phyloP scores from a whole-genome alignment of 2,329 filamentous ascomycete species.

The Penicillium sp. region DNA sequence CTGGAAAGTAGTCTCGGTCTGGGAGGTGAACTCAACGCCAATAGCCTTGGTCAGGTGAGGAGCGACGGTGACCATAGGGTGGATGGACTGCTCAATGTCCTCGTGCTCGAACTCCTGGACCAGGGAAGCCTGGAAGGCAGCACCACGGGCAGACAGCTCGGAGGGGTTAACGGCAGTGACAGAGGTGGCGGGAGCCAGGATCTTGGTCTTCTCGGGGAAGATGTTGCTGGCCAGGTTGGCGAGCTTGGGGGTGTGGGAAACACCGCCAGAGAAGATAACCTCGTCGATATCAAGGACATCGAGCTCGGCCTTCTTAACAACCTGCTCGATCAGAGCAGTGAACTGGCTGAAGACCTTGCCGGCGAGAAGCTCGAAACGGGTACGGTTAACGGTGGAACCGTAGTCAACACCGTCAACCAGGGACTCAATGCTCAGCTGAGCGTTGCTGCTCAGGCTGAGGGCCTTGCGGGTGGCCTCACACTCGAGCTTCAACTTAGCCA shows the following conservation, averaged over 20 bases:
- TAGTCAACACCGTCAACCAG: slow-evolving; percentile 88
- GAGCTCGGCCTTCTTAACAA: slow-evolving; percentile 83
- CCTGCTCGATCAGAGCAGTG: slow-evolving; percentile 77
- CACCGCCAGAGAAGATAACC: slow-evolving; percentile 88
- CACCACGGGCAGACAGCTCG: slow-evolving; percentile 82
- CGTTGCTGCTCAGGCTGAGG: slow-evolving; percentile 81
- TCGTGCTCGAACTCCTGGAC: slow-evolving; percentile 91
- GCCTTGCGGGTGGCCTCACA: slow-evolving; percentile 89
- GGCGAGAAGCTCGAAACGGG: slow-evolving; percentile 85
- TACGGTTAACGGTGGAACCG: slow-evolving; percentile 84
- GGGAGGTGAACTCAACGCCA: slow-evolving; percentile 70
- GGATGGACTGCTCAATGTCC: slow-evolving; percentile 93
- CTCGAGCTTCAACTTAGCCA: slow-evolving; percentile 92
- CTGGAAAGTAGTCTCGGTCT: slow-evolving; percentile 67
- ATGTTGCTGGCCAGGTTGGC: slow-evolving; percentile 73
- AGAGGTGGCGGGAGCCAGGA: slow-evolving; percentile 80
- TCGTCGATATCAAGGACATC: slow-evolving; percentile 92
- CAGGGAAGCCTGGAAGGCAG: slow-evolving; percentile 90
- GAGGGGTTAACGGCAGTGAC: slow-evolving; percentile 84
- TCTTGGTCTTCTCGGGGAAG: slow-evolving; percentile 75
- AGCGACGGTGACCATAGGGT: slow-evolving; percentile 90
- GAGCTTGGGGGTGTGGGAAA: slow-evolving; percentile 90
- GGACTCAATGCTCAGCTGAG: slow-evolving; percentile 89
- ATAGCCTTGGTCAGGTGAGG: slow-evolving; percentile 87
- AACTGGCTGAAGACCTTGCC: slow-evolving; percentile 86